phyloP scores from a whole-genome alignment of 1,284 basidiomycete species.

The Malassezia arunalokei region DNA sequence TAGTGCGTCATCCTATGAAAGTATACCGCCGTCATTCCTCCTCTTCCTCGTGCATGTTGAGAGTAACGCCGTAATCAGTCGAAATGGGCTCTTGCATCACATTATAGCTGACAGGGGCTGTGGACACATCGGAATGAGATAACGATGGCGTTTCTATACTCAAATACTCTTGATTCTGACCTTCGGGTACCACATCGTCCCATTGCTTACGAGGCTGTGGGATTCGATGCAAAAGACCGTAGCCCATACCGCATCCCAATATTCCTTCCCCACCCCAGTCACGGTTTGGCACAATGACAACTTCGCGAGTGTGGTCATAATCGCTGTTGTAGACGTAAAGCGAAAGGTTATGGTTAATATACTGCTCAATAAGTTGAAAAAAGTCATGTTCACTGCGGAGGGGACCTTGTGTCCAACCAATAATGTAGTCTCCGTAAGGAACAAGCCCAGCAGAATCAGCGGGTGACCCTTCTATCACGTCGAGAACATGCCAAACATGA shows the following conservation, averaged over 20 bases:
- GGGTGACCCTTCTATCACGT: slow-evolving; percentile 87
- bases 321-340: slow-evolving; percentile 95
- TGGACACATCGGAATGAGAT: not conserved
- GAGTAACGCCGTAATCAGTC: slow-evolving; percentile 10
- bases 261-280: slow-evolving; percentile 43
- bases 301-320: slow-evolving; percentile 57
- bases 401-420: slow-evolving; percentile 88
- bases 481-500: slow-evolving; percentile 81
- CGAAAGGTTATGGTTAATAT: slow-evolving; percentile 78
- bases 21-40: slow-evolving; percentile 4
- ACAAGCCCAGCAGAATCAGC: slow-evolving; percentile 68
- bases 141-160: not conserved
- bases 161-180: not conserved
- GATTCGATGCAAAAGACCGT: slow-evolving; percentile 29
- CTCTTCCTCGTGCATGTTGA: slow-evolving; percentile 14
- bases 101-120: not conserved
- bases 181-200: not conserved
- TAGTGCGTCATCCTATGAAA: no score
- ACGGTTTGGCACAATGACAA: slow-evolving; percentile 34
- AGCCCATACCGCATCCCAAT: slow-evolving; percentile 40
- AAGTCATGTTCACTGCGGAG: slow-evolving; percentile 78
- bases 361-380: slow-evolving; percentile 86
- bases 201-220: slow-evolving; percentile 12
- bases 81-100: not conserved
- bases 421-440: slow-evolving; percentile 75